Percentiles rank a stretch among this genome's conserved stretches.
phyloP scores from a whole-genome alignment of 2,329 filamentous ascomycete genomes.

The Pleomassaria siparia region DNA sequence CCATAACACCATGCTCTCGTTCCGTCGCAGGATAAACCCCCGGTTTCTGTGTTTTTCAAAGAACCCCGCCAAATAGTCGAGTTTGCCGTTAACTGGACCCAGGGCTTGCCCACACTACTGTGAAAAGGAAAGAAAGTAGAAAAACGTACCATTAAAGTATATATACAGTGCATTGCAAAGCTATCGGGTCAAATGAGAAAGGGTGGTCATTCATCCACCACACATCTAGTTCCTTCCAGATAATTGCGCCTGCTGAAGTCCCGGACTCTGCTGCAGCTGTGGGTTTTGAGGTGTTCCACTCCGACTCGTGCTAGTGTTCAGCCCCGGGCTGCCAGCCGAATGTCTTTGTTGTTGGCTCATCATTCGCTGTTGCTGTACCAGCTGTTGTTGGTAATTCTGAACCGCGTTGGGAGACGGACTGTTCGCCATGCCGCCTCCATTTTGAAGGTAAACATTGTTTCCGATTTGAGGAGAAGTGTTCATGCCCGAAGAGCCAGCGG shows the following conservation, averaged over 20 bases:
- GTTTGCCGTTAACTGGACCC: background rate
- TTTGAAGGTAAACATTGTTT: conserved; percentile 38
- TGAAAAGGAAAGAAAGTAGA: background rate
- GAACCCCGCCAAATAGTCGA: background rate
- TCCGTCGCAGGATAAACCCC: background rate
- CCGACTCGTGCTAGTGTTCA: conserved; percentile 37
- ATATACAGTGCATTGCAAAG: conserved; percentile 30
- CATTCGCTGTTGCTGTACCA: conserved; percentile 41
- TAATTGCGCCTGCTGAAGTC: conserved; percentile 36
- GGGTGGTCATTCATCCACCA: background rate
- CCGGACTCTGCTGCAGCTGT: conserved; percentile 37
- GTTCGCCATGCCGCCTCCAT: conserved; percentile 32
- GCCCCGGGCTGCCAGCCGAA: conserved; percentile 33
- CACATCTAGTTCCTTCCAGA: conserved; percentile 9
- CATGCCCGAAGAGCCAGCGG: conserved; percentile 36
- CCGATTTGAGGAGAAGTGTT: conserved; percentile 35
- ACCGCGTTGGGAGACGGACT: conserved; percentile 36
- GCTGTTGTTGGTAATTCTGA: conserved; percentile 40
- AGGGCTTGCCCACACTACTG: background rate
- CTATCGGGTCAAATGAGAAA: conserved; percentile 4
- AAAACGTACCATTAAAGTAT: conserved; percentile 16
- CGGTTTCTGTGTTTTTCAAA: background rate
- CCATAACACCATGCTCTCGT: background rate
- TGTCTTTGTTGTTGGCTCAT: conserved; percentile 39
- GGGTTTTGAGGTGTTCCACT: conserved; percentile 44